Base-by-base conservation (phyloP, 352 stramenopile species). In the Pythium utonaiense region DNA sequence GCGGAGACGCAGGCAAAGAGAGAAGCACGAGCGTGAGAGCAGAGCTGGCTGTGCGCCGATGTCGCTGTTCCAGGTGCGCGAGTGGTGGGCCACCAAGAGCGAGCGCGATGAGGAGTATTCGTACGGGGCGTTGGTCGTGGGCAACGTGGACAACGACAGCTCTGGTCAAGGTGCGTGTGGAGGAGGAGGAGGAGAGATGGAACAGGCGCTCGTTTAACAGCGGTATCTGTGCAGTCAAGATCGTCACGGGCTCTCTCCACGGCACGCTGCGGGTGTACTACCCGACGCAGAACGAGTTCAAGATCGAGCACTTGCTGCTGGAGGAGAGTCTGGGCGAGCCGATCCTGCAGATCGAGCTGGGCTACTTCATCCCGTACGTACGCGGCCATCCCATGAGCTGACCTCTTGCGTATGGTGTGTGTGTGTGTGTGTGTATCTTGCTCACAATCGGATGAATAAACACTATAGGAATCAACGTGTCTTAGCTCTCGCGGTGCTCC, bases 31-130 rank as follows among this genome's bases (percentile, higher is more conserved):
- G n/a, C n/a, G n/a, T n/a, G n/a, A n/a, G n/a, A n/a, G n/a, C n/a
- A n/a, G n/a, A n/a, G n/a, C n/a, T 36, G 27, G 12, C 13, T 33
- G 51, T 47, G 30, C 14, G 28, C 9, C 12, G n/a, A 96, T 96
- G 86, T 96, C 86, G 62, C 83, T 97, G 59, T 97, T 97, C 79
- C 84, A 94, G 64, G 78, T 89, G 53, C 78, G 87, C 60, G 86
- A 96, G 64, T 97, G 88, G 87, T 97, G 89, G 89, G 59, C 71
- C 45, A 75, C 80, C 40, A 86, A 83, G 70, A 77, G 80, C 57
- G 82, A 89, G 57, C 58, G 62, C 52, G 67, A 75, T 30, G 89
- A 96, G 51, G 89, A 97, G 60, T 96, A 89, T 59, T 85, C 87
- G 48, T 73, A 75, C 25, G 85, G 82, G 1, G 83, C 71, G 17